These are phyloP conservation scores for Mycocentrospora acerina DNA, from an alignment of 2,329 filamentous ascomycete species.

Conservation along the genomic window DNA sequence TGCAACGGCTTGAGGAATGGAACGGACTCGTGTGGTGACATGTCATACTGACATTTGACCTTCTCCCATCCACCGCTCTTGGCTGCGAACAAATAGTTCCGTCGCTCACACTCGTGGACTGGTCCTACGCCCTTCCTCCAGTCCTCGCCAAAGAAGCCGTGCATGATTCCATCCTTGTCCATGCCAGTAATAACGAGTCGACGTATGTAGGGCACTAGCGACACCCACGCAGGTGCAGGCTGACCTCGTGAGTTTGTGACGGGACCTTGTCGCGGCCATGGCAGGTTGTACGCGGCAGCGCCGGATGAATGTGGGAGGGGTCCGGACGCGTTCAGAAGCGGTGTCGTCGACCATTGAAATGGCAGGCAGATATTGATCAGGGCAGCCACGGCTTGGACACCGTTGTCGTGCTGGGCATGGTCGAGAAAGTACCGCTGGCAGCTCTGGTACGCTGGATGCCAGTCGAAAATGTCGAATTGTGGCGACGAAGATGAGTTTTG, in stretches of 20 bases:
- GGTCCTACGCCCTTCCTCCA: conserved; percentile 79
- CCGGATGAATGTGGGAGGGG: conserved; percentile 34
- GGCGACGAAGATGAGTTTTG: conserved; percentile 23
- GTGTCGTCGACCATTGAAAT: conserved; percentile 67
- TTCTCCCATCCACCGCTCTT: conserved; percentile 89
- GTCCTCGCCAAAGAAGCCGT: conserved; percentile 96
- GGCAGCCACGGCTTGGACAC: conserved; percentile 84
- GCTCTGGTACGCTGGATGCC: conserved; percentile 87
- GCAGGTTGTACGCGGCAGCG: conserved; percentile 38
- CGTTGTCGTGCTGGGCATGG: conserved; percentile 78
- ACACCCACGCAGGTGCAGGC: conserved; percentile 54
- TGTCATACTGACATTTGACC: conserved; percentile 90
- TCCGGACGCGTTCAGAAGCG: conserved; percentile 45
- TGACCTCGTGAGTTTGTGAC: conserved; percentile 42
- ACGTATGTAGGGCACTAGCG: conserved; percentile 84
- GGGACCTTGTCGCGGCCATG: conserved; percentile 46
- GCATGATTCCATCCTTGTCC: conserved; percentile 81
- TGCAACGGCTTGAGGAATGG: conserved; percentile 87
- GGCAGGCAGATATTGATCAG: conserved; percentile 91
- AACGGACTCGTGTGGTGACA: conserved; percentile 76
- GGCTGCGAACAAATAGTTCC: conserved; percentile 92
- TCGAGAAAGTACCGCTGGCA: conserved; percentile 92
- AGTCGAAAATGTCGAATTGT: conserved; percentile 80
- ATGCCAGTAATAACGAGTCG: conserved; percentile 89
- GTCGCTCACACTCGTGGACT: conserved; percentile 83